phyloP scores from a whole-genome alignment of 805 yeast genomes.

The Wickerhamiella hasegawae region DNA sequence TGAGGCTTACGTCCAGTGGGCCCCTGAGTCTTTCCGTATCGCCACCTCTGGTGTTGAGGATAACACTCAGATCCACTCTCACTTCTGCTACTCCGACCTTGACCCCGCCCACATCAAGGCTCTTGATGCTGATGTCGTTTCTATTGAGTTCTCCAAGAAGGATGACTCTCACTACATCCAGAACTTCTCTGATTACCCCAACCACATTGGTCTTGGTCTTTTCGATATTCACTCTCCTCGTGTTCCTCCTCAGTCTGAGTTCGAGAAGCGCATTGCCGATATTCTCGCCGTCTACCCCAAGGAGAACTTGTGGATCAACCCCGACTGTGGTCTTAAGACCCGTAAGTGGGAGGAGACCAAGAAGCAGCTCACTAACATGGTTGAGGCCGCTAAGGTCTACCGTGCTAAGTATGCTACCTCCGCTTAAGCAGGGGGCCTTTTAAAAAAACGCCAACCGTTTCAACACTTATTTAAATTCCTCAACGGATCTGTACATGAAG shows the following conservation, averaged over 20 bases:
- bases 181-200: constrained; percentile 96
- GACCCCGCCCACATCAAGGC: constrained; percentile 99
- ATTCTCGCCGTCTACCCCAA: constrained; percentile 96
- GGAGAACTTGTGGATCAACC: constrained; percentile 99
- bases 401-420: constrained; percentile 34
- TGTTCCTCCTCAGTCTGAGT: constrained; percentile 95
- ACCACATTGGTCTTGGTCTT: constrained; percentile 98
- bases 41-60: constrained; percentile 96
- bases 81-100: constrained; percentile 99
- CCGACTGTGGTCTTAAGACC: constrained; percentile 99
- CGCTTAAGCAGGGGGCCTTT: constrained; percentile 1
- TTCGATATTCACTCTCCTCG: constrained; percentile 99
- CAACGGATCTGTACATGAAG: constrained; percentile 1
- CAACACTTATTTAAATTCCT: constrained; percentile 2
- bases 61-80: constrained; percentile 96
- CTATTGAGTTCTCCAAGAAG: constrained; percentile 98
- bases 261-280: constrained; percentile 81
- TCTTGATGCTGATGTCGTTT: constrained; percentile 97
- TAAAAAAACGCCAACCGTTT: background rate
- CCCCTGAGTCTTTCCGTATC: constrained; percentile 98
- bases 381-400: constrained; percentile 95
- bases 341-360: constrained; percentile 98
- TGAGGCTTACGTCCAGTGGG: constrained; percentile 93
- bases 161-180: constrained; percentile 96
- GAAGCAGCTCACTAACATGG: constrained; percentile 95